Conservation (phyloP, 2,329 filamentous ascomycete species). For the Cladosporium oxysporum region DNA sequence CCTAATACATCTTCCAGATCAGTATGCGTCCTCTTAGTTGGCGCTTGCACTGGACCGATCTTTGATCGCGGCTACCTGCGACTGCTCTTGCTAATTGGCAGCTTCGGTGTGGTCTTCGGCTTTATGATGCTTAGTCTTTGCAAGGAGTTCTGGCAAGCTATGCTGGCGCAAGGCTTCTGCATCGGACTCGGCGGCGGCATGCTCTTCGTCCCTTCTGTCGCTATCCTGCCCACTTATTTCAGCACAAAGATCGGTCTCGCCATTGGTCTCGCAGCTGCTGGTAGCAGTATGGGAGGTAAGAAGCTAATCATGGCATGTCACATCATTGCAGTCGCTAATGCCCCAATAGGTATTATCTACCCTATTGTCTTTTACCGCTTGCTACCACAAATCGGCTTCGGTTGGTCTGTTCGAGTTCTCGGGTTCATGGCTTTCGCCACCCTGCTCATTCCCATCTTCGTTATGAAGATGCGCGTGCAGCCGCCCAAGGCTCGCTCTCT, state of each 20-base stretch:
- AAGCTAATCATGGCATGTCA: background rate
- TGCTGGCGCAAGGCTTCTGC: slow-evolving; percentile 52
- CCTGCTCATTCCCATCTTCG: slow-evolving; percentile 33
- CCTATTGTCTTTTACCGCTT: slow-evolving; percentile 40
- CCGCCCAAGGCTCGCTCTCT: slow-evolving; percentile 40
- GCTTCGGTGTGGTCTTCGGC: slow-evolving; percentile 49
- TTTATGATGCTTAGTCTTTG: slow-evolving; percentile 54
- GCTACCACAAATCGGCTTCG: slow-evolving; percentile 34
- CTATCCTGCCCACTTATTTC: slow-evolving; percentile 53
- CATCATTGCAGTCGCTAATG: background rate
- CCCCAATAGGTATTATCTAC: slow-evolving; percentile 33
- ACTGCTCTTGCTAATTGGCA: slow-evolving; percentile 44
- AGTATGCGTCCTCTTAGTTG: slow-evolving; percentile 49
- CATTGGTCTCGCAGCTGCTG: slow-evolving; percentile 49
- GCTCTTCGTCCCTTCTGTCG: slow-evolving; percentile 44
- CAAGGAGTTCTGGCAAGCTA: slow-evolving; percentile 49
- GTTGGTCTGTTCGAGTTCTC: slow-evolving; percentile 35
- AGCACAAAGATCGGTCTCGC: slow-evolving; percentile 46
- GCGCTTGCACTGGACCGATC: slow-evolving; percentile 49
- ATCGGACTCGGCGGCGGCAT: slow-evolving; percentile 49
- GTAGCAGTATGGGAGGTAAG: slow-evolving; percentile 41
- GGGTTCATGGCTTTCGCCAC: slow-evolving; percentile 38
- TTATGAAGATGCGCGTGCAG: slow-evolving; percentile 41
- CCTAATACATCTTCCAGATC: slow-evolving; percentile 24
- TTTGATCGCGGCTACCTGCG: slow-evolving; percentile 53